Percentiles rank a stretch among this genome's conserved stretches.
These are phyloP conservation scores for Saccharum officinarum DNA, from an alignment of 176 grass and related monocot genomes.

Conservation along the genomic window DNA sequence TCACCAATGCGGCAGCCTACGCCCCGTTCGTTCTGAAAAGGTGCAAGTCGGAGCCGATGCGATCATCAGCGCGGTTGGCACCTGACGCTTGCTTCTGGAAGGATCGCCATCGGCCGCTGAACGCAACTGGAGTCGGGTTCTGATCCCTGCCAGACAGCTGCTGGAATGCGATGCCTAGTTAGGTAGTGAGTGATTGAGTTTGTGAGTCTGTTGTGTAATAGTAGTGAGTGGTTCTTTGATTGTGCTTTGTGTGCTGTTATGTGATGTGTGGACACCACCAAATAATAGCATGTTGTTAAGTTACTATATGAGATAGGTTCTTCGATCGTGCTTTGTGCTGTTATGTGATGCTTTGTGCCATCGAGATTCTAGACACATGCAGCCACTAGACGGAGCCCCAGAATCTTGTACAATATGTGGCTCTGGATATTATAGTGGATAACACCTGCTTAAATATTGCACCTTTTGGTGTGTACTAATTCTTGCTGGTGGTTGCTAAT, in stretches of 20 bases:
- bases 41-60: slow-evolving; percentile 92
- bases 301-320: slow-evolving; percentile 41
- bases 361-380: neutral
- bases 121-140: slow-evolving; percentile 74
- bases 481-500: neutral
- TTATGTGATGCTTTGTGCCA: slow-evolving; percentile 40
- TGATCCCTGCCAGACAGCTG: slow-evolving; percentile 30
- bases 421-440: neutral
- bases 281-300: slow-evolving; percentile 51
- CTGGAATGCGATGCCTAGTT: slow-evolving; percentile 32
- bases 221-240: slow-evolving; percentile 41
- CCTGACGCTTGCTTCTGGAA: slow-evolving; percentile 96
- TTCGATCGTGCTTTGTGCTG: slow-evolving; percentile 45
- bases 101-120: slow-evolving; percentile 81
- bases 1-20: slow-evolving; percentile 36
- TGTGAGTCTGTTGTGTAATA: slow-evolving; percentile 48
- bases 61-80: slow-evolving; percentile 63
- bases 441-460: neutral
- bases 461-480: neutral
- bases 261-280: slow-evolving; percentile 58
- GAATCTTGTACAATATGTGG: neutral
- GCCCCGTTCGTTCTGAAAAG: slow-evolving; percentile 84
- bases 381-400: neutral
- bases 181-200: slow-evolving; percentile 43
- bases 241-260: slow-evolving; percentile 47